Base-by-base conservation (phyloP, 495 filamentous ascomycete genomes). In the Cryomyces antarcticus region DNA sequence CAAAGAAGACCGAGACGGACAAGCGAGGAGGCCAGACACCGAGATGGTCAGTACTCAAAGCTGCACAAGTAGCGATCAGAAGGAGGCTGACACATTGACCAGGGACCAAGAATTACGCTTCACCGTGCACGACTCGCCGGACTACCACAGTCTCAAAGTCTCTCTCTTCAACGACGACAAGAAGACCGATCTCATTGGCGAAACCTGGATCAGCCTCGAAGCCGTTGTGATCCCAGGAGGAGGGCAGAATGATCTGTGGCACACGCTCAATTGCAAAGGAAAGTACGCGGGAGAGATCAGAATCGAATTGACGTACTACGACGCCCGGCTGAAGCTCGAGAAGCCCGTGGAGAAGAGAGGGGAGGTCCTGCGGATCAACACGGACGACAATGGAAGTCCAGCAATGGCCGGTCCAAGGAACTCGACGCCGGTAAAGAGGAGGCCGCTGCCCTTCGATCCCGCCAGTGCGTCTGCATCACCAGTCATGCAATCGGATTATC, bases 21-120 rank as follows among this genome's bases (percentile, higher is more conserved):
- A 75, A 85, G 47, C 69, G 89, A 54, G 89, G 89, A 46, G 89
- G 89, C 37, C 89, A 99, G 62, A 96, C 88, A 29, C 89, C 89
- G 6, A 77, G 70, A 73, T 99, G 89, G 89, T 89, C 73, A 53
- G 77, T 59, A 47, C 37, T 43, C 51, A 39, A 12, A 35, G 33
- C 33, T 7, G n/a, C n/a, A n/a, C n/a, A n/a, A n/a, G n/a, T n/a
- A n/a, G n/a, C n/a, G n/a, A n/a, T n/a, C n/a, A n/a, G n/a, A n/a
- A n/a, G 12, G 44, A 43, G 45, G 35, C 58, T 64, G 49, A 61
- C 43, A 13, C 24, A 40, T 30, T n/a, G n/a, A 41, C 10, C 54
- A 97, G 89, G 89, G 89, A 99, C 56, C 84, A 95, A 55, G 89
- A 99, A 60, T 71, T 99, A 30, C 82, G 92, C 37, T 99, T 93